Conservation (phyloP, 2,329 filamentous ascomycete genomes). For the Penicillium sp. region DNA sequence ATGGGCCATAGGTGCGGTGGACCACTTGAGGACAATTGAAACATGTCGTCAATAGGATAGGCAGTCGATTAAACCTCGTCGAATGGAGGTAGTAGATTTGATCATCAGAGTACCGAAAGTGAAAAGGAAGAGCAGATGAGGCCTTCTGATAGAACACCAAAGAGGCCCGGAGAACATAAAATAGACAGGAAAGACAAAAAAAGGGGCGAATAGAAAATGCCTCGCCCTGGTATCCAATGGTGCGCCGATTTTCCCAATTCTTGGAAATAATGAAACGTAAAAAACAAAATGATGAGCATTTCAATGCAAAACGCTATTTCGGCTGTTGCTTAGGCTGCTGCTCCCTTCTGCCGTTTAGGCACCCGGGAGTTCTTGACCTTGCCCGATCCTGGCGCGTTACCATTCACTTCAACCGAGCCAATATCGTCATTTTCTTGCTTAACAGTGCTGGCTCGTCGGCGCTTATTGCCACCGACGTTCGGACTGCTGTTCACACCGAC, state of each 20-base stretch:
- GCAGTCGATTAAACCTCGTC: constrained; percentile 17
- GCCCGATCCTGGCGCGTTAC: constrained; percentile 33
- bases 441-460: constrained; percentile 58
- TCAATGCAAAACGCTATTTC: neutral
- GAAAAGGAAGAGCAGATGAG: constrained; percentile 1
- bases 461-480: constrained; percentile 57
- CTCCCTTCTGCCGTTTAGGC: constrained; percentile 49
- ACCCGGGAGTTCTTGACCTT: constrained; percentile 52
- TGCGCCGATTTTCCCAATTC: constrained; percentile 31
- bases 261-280: constrained; percentile 16
- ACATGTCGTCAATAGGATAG: neutral
- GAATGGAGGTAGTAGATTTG: constrained; percentile 12
- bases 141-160: constrained; percentile 6
- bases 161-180: constrained; percentile 15
- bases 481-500: constrained; percentile 64
- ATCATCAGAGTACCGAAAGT: constrained; percentile 21
- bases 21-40: neutral
- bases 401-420: constrained; percentile 50
- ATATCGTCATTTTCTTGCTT: constrained; percentile 59
- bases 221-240: constrained; percentile 30
- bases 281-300: neutral
- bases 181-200: constrained; percentile 19
- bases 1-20: constrained; percentile 12
- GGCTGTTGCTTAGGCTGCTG: constrained; percentile 25
- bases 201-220: constrained; percentile 12